Base-by-base conservation (phyloP, 371 early-diverging fungal species). In the Phascolomyces articulosus region DNA sequence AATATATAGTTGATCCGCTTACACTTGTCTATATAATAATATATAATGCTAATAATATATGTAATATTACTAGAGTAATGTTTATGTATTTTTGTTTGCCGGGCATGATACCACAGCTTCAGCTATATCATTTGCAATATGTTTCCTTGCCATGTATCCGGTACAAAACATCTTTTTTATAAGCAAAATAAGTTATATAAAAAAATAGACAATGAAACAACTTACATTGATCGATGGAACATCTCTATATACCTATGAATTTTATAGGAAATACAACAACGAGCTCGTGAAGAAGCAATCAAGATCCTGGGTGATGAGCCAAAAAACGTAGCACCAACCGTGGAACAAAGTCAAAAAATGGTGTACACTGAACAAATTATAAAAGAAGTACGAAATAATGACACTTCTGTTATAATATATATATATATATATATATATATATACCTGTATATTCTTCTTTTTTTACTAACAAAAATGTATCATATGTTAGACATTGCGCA, bases 201-300 rank as follows among this genome's bases (percentile, higher is more conserved):
- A n/a, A n/a, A n/a, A n/a, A n/a, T n/a, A n/a, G n/a, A n/a, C n/a
- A n/a, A n/a, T n/a, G n/a, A n/a, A n/a, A n/a, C n/a, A n/a, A n/a
- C n/a, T n/a, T n/a, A n/a, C n/a, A n/a, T n/a, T n/a, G n/a, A n/a
- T n/a, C n/a, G n/a, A n/a, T n/a, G n/a, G n/a, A n/a, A n/a, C n/a
- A n/a, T n/a, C n/a, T n/a, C n/a, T n/a, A n/a, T n/a, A n/a, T n/a
- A n/a, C n/a, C n/a, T n/a, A n/a, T n/a, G n/a, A n/a, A n/a, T n/a
- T n/a, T 47, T 38, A 31, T 28, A 79, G 79, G 72, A 82, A 24
- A 63, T 82, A 40, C 85, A 88, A 74, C 68, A 75, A 20, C 70
- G 67, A 41, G 82, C 85, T 10, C 71, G 83, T 29, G 64, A 79
- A 47, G 85, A 86, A 55, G 85, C 85, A 2, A 63, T 86, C 55